phyloP scores from a whole-genome alignment of 1,284 basidiomycete genomes.

The Puccinia brachypodii region DNA sequence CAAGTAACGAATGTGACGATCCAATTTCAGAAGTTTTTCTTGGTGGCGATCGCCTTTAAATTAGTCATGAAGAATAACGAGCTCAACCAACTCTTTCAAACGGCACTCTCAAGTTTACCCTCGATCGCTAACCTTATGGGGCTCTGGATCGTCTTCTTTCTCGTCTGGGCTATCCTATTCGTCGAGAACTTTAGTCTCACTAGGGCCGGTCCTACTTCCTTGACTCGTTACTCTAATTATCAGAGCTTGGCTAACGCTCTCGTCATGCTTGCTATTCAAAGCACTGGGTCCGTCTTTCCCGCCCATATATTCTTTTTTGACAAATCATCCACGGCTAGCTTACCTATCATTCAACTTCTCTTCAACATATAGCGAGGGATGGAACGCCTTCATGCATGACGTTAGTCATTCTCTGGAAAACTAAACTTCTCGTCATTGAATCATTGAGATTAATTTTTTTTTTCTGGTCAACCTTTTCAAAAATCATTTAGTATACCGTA shows the following conservation, averaged over 20 bases:
- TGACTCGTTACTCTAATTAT: constrained; percentile 76
- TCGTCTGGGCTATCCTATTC: constrained; percentile 87
- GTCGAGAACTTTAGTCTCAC: constrained; percentile 92
- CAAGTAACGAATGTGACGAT: constrained; percentile 52
- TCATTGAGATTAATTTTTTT: not conserved
- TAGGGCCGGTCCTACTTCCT: constrained; percentile 70
- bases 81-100: constrained; percentile 95
- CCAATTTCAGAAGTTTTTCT: constrained; percentile 90
- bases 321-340: not conserved
- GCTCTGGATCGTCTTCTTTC: constrained; percentile 86
- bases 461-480: too few relatives aligned
- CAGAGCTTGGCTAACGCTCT: constrained; percentile 75
- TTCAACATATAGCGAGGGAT: constrained; percentile 68
- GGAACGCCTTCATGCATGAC: constrained; percentile 94
- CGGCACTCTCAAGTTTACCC: constrained; percentile 81
- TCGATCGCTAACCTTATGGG: constrained; percentile 81
- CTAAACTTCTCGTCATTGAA: not conserved
- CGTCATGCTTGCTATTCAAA: constrained; percentile 72
- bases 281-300: constrained; percentile 59
- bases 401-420: constrained; percentile 58
- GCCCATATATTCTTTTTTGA: not conserved
- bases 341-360: not conserved
- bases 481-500: constrained; percentile 57
- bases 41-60: constrained; percentile 90
- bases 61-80: constrained; percentile 84